Evolutionary conservation across 108 stramenopile species (phyloP).

Genomic region (Seminavis robusta): DNA sequence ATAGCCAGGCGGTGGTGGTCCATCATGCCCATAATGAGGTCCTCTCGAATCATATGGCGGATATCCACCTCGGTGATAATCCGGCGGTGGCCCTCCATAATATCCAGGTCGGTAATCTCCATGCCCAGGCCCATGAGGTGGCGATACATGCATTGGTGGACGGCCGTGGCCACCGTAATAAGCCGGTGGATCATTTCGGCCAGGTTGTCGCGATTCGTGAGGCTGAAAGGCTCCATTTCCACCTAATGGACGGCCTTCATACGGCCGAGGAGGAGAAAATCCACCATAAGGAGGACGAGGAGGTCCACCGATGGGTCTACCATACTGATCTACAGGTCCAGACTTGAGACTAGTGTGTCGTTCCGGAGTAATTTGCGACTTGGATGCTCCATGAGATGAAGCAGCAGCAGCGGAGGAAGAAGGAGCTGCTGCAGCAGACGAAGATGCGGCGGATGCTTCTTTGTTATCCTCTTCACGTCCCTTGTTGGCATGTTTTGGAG

Average conservation of each 20-base stretch:
- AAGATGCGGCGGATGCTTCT: background rate
- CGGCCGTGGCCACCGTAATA: background rate
- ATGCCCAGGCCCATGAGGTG: slow-evolving; percentile 15
- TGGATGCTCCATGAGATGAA: too few species aligned
- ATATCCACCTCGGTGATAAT: background rate
- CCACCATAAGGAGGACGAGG: slow-evolving; percentile 7
- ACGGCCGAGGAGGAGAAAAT: slow-evolving; percentile 14
- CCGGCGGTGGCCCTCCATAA: slow-evolving; percentile 4
- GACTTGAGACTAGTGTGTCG: too few species aligned
- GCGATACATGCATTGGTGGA: slow-evolving; percentile 9
- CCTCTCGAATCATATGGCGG: background rate
- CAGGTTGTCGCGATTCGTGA: slow-evolving; percentile 23
- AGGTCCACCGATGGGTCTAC: too few species aligned
- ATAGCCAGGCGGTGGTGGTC: background rate
- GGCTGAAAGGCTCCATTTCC: slow-evolving; percentile 41
- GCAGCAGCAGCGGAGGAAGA: too few species aligned
- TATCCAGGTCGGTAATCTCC: slow-evolving; percentile 6
- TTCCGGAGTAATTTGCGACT: too few species aligned
- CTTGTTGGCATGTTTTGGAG: slow-evolving; percentile 61
- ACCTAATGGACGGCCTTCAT: slow-evolving; percentile 30
- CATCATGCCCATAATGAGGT: background rate
- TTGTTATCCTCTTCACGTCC: slow-evolving; percentile 6
- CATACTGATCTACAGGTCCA: too few species aligned
- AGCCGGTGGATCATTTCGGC: slow-evolving; percentile 1
- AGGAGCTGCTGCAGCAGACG: background rate